phyloP scores from a whole-genome alignment of 495 filamentous ascomycete species.

The Penicillium alfredii region DNA sequence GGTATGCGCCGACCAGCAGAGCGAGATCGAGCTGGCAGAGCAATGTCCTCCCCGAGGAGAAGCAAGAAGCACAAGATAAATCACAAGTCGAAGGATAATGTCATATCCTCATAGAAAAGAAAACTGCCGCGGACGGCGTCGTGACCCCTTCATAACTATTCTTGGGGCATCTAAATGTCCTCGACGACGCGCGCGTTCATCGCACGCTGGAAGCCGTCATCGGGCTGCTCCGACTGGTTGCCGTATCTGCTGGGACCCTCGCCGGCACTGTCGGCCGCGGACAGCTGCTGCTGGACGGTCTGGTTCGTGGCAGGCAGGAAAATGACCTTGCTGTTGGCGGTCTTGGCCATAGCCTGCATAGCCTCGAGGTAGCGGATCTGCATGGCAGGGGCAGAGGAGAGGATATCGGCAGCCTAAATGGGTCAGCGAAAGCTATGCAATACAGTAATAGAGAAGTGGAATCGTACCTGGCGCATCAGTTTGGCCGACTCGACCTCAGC shows the following conservation, averaged over 20 bases:
- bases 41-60: conserved; percentile 3
- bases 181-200: conserved; percentile 83
- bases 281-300: conserved; percentile 43
- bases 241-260: conserved; percentile 56
- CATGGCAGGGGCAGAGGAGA: conserved; percentile 92
- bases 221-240: conserved; percentile 20
- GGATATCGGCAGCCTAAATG: conserved; percentile 75
- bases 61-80: conserved; percentile 16
- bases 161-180: conserved; percentile 63
- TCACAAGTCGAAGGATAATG: conserved; percentile 11
- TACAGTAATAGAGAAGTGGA: background rate
- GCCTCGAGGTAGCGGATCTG: conserved; percentile 98
- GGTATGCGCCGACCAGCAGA: background rate
- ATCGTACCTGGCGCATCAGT: conserved; percentile 74
- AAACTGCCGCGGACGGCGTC: background rate
- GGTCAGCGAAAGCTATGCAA: background rate
- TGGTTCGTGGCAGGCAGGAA: conserved; percentile 68
- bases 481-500: conserved; percentile 97
- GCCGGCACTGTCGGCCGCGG: conserved; percentile 46
- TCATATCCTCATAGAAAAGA: conserved; percentile 16
- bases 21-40: background rate
- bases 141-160: background rate
- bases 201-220: conserved; percentile 70
- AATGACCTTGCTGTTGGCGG: conserved; percentile 92
- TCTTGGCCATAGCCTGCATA: conserved; percentile 99